These are phyloP conservation scores for Colletotrichum abscissum DNA, from an alignment of 2,329 filamentous ascomycete species.

Conservation along the genomic window DNA sequence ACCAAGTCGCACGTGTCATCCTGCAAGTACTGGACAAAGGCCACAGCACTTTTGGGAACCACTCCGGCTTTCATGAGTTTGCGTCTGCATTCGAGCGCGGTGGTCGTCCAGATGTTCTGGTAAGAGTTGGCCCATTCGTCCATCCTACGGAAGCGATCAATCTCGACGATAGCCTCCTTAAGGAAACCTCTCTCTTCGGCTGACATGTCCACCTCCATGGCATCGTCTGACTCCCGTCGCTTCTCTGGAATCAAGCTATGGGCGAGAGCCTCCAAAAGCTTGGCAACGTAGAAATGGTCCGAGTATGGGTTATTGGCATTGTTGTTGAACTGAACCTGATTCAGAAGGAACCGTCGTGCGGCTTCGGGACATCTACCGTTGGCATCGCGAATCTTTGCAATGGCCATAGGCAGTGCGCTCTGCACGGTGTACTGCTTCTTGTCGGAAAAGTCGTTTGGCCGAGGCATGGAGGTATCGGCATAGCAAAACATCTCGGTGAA, in stretches of 20 bases:
- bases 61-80: conserved; percentile 73
- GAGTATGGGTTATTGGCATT: conserved; percentile 91
- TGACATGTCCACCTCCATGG: conserved; percentile 49
- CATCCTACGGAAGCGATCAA: conserved; percentile 74
- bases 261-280: conserved; percentile 74
- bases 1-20: conserved; percentile 73
- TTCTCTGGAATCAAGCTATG: conserved; percentile 66
- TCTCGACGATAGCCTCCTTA: conserved; percentile 67
- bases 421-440: conserved; percentile 88
- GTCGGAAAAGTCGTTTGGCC: conserved; percentile 91
- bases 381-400: conserved; percentile 80
- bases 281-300: conserved; percentile 89
- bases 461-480: conserved; percentile 79
- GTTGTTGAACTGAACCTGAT: conserved; percentile 93
- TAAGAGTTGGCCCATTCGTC: conserved; percentile 77
- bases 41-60: conserved; percentile 63
- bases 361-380: conserved; percentile 81
- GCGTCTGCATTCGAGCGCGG: conserved; percentile 71
- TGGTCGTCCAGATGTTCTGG: conserved; percentile 74
- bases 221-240: conserved; percentile 48
- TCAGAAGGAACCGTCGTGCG: conserved; percentile 86
- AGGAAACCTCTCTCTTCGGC: conserved; percentile 60
- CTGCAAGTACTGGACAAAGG: conserved; percentile 73
- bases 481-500: conserved; percentile 92
- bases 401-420: conserved; percentile 82